phyloP scores from a whole-genome alignment of 257 asterid genomes.

The Handroanthus guayacan region DNA sequence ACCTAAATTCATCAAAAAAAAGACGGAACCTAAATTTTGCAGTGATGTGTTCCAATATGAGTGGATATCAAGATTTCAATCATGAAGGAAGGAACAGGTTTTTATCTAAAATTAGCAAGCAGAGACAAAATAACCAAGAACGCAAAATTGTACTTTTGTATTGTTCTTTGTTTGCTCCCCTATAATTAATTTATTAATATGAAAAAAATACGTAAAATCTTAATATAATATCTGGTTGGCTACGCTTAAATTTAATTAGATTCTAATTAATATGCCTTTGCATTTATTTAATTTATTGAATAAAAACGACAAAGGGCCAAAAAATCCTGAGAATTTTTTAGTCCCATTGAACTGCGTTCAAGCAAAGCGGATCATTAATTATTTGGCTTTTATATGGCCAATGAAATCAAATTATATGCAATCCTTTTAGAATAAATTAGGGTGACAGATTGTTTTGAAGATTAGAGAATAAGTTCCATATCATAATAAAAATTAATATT shows the following conservation, averaged over 20 bases:
- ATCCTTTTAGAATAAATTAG: neutral
- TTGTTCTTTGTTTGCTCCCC: neutral
- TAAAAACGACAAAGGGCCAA: neutral
- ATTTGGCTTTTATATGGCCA: neutral
- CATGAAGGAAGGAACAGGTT: neutral
- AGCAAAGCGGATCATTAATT: neutral
- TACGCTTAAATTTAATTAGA: neutral
- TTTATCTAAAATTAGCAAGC: slow-evolving; percentile 18
- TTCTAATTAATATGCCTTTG: neutral
- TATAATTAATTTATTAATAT: neutral
- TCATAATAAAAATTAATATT: no score
- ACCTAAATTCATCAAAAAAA: neutral
- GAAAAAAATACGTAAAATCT: no score
- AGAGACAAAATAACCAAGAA: neutral
- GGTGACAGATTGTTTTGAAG: no score
- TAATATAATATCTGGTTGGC: neutral
- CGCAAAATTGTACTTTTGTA: neutral
- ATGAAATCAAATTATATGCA: neutral
- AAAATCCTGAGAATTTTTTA: neutral
- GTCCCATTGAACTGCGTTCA: neutral
- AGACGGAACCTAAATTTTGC: neutral
- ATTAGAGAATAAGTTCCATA: no score
- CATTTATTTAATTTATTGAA: neutral
- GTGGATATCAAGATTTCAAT: neutral
- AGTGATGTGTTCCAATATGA: neutral